Conservation (phyloP, 1,284 basidiomycete genomes). For the Volvariella volvacea region DNA sequence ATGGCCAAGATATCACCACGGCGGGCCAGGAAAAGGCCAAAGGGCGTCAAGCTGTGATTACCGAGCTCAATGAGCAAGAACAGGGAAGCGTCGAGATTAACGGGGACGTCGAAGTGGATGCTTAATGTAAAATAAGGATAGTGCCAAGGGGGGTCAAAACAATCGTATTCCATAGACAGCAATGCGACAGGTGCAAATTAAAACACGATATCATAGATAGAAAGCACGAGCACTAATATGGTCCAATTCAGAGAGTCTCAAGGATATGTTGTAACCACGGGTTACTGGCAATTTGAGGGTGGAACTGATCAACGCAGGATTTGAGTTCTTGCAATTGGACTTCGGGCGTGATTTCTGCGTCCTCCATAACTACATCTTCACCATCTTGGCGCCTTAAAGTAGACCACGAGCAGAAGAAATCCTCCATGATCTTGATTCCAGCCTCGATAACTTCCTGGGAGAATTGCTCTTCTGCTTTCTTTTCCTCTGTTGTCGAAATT, state of each 20-base stretch:
- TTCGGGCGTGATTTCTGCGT: constrained; percentile 34
- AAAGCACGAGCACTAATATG: no score
- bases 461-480: constrained; percentile 39
- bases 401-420: constrained; percentile 74
- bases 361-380: constrained; percentile 55
- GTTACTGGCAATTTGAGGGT: constrained; percentile 65
- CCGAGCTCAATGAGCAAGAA: constrained; percentile 2
- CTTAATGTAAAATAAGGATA: constrained; percentile 1
- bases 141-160: not conserved
- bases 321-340: constrained; percentile 63
- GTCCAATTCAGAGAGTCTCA: constrained; percentile 20
- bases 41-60: not conserved
- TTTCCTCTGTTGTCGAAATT: constrained; percentile 17
- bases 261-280: constrained; percentile 59
- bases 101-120: no score
- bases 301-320: constrained; percentile 61
- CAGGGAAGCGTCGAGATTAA: constrained; percentile 2
- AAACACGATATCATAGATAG: no score
- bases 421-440: constrained; percentile 77
- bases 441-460: constrained; percentile 63
- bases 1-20: constrained; percentile 66
- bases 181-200: no score
- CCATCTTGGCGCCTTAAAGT: constrained; percentile 15
- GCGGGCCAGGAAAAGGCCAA: constrained; percentile 28
- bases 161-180: no score